Evolutionary conservation across 768 basidiomycete genomes (phyloP), one percentile per base, ranked within the genome.

Genomic region (Kwoniella shandongensis): DNA sequence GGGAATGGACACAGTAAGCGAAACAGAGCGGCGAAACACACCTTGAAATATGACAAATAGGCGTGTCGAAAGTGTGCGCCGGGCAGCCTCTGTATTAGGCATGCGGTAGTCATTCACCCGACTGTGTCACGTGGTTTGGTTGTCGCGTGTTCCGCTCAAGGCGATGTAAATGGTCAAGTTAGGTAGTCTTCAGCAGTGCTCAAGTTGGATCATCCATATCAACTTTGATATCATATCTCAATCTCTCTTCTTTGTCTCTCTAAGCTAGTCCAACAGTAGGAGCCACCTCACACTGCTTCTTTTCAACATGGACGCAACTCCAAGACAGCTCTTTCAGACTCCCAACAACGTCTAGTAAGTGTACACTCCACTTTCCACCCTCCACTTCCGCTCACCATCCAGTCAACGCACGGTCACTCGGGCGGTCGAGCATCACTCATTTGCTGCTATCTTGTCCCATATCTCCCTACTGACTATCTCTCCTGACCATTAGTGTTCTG

Each of bases 271-370:
- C n/a, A n/a, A n/a, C n/a, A n/a, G n/a, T n/a, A n/a, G n/a, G n/a
- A n/a, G n/a, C n/a, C n/a, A n/a, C n/a, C n/a, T n/a, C 6, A 25
- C 4, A 29, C 46, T 51, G 18, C 10, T 7, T 5, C 38, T 41
- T 23, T 26, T n/a, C 39, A 58, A 7, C 35, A 76, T 76, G 75
- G 75, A 76, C 52, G 66, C 66, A 50, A 70, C 75, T 8, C 75
- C 75, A 15, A 57, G 75, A 20, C 69, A 74, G 58, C 64, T 69
- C 36, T 76, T 69, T 38, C 75, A 76, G 46, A 70, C 71, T 15
- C 56, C 69, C 11, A 76, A 67, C 52, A 76, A 76, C 42, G 62
- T 65, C 53, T 76, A 76, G 75, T 76, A 38, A 62, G 56, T 58
- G 40, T 4, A 3, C n/a, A n/a, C n/a, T n/a, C n/a, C 17, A 42